Conservation (phyloP, 306 rosid genomes). For the Ochetophila trinervis region DNA sequence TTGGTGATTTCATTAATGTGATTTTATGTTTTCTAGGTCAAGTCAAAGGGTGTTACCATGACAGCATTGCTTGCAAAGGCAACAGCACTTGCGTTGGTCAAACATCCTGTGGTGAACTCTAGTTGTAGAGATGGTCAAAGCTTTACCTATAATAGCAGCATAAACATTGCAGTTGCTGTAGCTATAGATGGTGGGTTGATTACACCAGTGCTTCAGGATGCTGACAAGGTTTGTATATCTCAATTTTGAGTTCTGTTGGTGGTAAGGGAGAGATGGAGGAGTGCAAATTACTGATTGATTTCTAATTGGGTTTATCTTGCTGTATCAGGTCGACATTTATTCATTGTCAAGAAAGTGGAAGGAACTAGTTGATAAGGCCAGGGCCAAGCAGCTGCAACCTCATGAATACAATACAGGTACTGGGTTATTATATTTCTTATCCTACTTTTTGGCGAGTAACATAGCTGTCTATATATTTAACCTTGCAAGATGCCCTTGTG, state of each 20-base stretch:
- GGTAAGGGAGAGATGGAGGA: neutral
- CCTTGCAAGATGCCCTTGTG: no score
- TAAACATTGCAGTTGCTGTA: constrained; percentile 92
- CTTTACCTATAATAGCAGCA: constrained; percentile 76
- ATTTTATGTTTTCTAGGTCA: constrained; percentile 49
- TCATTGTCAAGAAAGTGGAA: constrained; percentile 95
- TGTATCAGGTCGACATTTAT: constrained; percentile 71
- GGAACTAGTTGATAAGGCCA: constrained; percentile 91
- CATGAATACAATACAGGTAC: constrained; percentile 83
- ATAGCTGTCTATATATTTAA: no score
- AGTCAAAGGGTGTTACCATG: constrained; percentile 98
- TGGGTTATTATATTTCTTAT: neutral
- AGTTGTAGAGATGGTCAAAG: constrained; percentile 96
- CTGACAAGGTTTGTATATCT: constrained; percentile 65
- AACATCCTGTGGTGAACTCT: constrained; percentile 90
- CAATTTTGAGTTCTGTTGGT: neutral
- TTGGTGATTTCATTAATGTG: constrained; percentile 2
- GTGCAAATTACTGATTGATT: neutral
- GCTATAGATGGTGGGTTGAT: constrained; percentile 90
- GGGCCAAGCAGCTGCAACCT: constrained; percentile 96
- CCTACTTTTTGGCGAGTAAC: neutral
- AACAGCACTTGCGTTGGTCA: constrained; percentile 79
- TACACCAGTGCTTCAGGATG: constrained; percentile 93
- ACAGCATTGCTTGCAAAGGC: constrained; percentile 99
- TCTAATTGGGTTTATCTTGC: constrained; percentile 17